Conservation (phyloP, 2,329 filamentous ascomycete species). For the Biscogniauxia sp. region DNA sequence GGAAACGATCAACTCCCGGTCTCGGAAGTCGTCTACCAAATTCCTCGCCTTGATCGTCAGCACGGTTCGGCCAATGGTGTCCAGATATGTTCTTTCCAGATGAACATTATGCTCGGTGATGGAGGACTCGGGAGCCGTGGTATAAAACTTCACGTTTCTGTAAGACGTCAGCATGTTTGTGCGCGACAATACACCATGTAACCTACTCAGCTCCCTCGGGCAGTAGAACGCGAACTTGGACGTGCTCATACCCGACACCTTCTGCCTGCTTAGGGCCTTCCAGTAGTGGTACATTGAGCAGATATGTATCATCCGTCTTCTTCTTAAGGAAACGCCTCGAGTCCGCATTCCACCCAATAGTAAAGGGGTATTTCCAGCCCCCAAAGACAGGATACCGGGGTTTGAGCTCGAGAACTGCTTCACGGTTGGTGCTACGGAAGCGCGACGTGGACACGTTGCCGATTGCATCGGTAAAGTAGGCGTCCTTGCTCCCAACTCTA, state of each 20-base stretch:
- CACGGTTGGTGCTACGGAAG: conserved; percentile 74
- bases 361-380: conserved; percentile 97
- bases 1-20: conserved; percentile 77
- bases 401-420: conserved; percentile 84
- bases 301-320: conserved; percentile 65
- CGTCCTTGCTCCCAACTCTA: conserved; percentile 73
- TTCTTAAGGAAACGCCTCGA: conserved; percentile 73
- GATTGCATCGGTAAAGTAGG: conserved; percentile 95
- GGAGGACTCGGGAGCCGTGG: conserved; percentile 63
- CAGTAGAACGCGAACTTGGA: conserved; percentile 78
- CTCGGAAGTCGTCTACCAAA: conserved; percentile 85
- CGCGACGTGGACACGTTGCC: conserved; percentile 94
- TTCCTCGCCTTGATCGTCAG: conserved; percentile 80
- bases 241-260: conserved; percentile 80
- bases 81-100: conserved; percentile 86
- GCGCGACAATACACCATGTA: conserved; percentile 10
- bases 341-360: conserved; percentile 91
- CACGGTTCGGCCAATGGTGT: conserved; percentile 83
- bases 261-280: conserved; percentile 86
- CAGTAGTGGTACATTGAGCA: conserved; percentile 88
- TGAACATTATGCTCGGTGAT: conserved; percentile 58
- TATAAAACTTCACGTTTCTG: conserved; percentile 77
- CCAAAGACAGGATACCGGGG: conserved; percentile 96
- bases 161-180: conserved; percentile 44
- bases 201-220: conserved; percentile 87